Percentiles rank a stretch among this genome's conserved stretches.
Evolutionary conservation across 75 land plant species (phyloP).

Genomic region (Picea sitchensis): DNA sequence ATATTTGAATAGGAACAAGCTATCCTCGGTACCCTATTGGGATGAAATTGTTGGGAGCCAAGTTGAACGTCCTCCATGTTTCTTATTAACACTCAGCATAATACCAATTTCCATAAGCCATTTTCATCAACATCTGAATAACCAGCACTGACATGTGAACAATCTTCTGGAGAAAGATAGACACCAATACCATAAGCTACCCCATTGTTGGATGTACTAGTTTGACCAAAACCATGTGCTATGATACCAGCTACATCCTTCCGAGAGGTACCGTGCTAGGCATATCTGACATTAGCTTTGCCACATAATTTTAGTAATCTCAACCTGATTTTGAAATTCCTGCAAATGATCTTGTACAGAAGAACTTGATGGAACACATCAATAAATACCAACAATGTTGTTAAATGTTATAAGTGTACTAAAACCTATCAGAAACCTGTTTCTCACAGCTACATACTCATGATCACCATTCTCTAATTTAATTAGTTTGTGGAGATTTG

Average conservation of each 20-base stretch:
- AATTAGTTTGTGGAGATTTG: constrained; percentile 13
- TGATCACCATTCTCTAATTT: constrained; percentile 10
- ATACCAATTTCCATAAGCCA: constrained; percentile 44
- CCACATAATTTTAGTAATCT: constrained; percentile 33
- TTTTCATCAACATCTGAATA: constrained; percentile 61
- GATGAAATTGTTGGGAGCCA: constrained; percentile 58
- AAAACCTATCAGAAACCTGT: constrained; percentile 24
- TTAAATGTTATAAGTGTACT: constrained; percentile 3
- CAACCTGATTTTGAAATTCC: constrained; percentile 20
- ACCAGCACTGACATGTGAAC: constrained; percentile 33
- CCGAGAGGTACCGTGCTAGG: constrained; percentile 65
- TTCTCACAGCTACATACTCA: constrained; percentile 13
- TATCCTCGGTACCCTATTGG: constrained; percentile 22
- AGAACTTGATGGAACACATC: constrained; percentile 6
- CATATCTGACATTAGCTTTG: constrained; percentile 44
- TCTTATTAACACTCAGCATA: constrained; percentile 66
- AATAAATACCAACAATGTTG: constrained; percentile 17
- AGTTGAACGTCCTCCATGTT: constrained; percentile 47
- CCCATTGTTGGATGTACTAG: constrained; percentile 19
- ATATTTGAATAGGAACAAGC: no score
- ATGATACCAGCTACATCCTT: constrained; percentile 33
- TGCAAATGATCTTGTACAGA: constrained; percentile 19
- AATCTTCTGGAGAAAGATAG: constrained; percentile 47
- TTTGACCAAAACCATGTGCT: constrained; percentile 60
- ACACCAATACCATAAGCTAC: constrained; percentile 57